Evolutionary conservation across 495 filamentous ascomycete species (phyloP).

Genomic region (Lophium mytilinum): DNA sequence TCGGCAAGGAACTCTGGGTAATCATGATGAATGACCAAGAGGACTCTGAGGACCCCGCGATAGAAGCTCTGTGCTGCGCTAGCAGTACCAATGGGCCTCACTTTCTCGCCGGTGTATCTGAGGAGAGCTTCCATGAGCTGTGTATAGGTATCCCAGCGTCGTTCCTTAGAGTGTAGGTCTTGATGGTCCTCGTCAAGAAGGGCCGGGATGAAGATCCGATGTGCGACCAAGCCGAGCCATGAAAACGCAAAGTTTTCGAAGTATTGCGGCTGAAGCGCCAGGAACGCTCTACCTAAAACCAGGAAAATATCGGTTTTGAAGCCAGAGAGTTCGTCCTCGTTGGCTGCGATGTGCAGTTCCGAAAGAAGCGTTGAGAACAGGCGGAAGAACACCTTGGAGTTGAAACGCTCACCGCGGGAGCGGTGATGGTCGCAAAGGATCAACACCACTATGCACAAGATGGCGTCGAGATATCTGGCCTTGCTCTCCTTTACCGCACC

Average conservation of each 20-base stretch:
- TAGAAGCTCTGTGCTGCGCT: slow-evolving; percentile 73
- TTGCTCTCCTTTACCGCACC: slow-evolving; percentile 53
- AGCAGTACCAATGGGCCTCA: slow-evolving; percentile 65
- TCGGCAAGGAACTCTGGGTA: slow-evolving; percentile 88
- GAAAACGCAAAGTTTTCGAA: slow-evolving; percentile 75
- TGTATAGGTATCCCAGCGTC: slow-evolving; percentile 59
- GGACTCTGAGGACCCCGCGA: slow-evolving; percentile 68
- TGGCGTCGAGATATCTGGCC: slow-evolving; percentile 60
- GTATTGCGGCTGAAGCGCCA: slow-evolving; percentile 64
- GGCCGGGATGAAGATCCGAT: slow-evolving; percentile 78
- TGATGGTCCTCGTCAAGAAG: slow-evolving; percentile 57
- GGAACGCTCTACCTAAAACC: slow-evolving; percentile 63
- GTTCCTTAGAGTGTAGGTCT: slow-evolving; percentile 4
- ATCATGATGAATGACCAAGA: slow-evolving; percentile 85
- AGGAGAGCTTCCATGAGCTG: slow-evolving; percentile 69
- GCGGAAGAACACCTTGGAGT: slow-evolving; percentile 82
- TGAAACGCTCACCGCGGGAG: slow-evolving; percentile 72
- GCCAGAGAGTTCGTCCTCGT: slow-evolving; percentile 33
- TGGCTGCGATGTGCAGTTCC: slow-evolving; percentile 46
- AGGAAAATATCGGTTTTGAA: slow-evolving; percentile 64
- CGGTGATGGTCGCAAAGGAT: slow-evolving; percentile 80
- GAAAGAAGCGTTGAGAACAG: slow-evolving; percentile 79
- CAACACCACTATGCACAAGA: slow-evolving; percentile 66
- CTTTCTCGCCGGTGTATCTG: slow-evolving; percentile 65
- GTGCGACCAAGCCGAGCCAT: slow-evolving; percentile 75